A percentile compares a stretch with the other conserved stretches of the same genome.
Conservation (phyloP, 805 yeast genomes). For the Pichia scutulata region DNA sequence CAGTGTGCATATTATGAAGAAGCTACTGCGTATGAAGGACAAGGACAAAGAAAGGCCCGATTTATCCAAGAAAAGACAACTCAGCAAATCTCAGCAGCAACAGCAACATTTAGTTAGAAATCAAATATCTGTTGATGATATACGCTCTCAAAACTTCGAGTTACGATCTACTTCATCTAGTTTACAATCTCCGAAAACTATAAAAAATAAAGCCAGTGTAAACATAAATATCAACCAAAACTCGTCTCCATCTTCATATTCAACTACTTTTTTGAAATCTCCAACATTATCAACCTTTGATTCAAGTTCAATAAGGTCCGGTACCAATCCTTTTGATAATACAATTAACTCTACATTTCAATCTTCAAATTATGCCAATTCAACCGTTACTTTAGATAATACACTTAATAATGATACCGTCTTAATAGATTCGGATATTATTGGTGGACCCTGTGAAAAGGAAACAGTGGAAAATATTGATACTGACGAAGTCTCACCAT, state of each 20-base stretch:
- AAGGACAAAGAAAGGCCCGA: background rate
- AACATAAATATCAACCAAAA: background rate
- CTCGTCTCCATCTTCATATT: background rate
- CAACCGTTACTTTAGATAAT: background rate
- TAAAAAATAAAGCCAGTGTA: background rate
- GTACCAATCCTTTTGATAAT: background rate
- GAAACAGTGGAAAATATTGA: background rate
- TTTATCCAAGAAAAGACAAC: background rate
- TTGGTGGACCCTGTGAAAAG: background rate
- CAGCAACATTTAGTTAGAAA: background rate
- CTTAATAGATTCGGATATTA: background rate
- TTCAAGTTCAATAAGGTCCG: background rate
- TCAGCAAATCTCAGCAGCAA: background rate
- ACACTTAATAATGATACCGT: background rate
- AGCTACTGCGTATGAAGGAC: constrained; percentile 3
- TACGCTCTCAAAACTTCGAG: background rate
- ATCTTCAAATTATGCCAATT: background rate
- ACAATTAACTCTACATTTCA: background rate
- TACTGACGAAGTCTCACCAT: background rate
- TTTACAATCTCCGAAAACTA: background rate
- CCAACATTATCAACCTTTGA: background rate
- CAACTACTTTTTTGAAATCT: background rate
- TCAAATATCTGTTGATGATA: background rate
- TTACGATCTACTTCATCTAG: background rate
- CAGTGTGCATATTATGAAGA: constrained; percentile 1